Base-by-base conservation (phyloP, 140 eudicot species). In the Cichorium intybus region DNA sequence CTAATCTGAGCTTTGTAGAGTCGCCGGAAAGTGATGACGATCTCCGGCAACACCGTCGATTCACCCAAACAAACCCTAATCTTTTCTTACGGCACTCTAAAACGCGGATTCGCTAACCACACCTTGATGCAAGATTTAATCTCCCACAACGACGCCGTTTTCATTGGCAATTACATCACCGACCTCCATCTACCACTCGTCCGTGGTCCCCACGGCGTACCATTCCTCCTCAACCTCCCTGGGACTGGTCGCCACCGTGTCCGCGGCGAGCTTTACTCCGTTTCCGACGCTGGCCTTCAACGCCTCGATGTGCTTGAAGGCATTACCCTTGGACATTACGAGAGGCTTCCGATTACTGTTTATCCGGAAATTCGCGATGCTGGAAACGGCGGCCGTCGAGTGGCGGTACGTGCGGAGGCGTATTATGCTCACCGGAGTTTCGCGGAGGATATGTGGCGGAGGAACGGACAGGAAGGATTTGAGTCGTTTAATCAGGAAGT, bases 291-390 rank as follows among this genome's bases (percentile, higher is more conserved):
- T 7, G 97, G 83, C 24, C 65, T 78, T 17, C 74, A 56, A 37
- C 85, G 82, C 0, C 74, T 92, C 20, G 98, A 92, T 50, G 89
- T 87, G 52, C 83, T 92, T 26, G 98, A 92, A 70, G 98, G 98
- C 2, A 67, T 70, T 7, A 66, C 71, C 7, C 58, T 56, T 2
- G 95, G 92, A 4, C 96, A 85, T 43, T 92, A 92, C 81, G 82
- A 92, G 79, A 56, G 98, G 69, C 83, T 87, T 33, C 90, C 90
- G 57, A 71, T 92, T 10, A 18, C 49, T 10, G 79, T 85, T 4
- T 23, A 16, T 0, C 41, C 67, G 63, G 75, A 45, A 1, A 18
- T 16, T 1, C 35, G 76, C 31, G 71, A 68, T 10, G 66, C 47
- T 7, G 70, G 41, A 0, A 79, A 56, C n/a, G 81, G 68, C 16